These are phyloP conservation scores for Acarospora socialis DNA, from an alignment of 2,329 filamentous ascomycete species.

Conservation along the genomic window DNA sequence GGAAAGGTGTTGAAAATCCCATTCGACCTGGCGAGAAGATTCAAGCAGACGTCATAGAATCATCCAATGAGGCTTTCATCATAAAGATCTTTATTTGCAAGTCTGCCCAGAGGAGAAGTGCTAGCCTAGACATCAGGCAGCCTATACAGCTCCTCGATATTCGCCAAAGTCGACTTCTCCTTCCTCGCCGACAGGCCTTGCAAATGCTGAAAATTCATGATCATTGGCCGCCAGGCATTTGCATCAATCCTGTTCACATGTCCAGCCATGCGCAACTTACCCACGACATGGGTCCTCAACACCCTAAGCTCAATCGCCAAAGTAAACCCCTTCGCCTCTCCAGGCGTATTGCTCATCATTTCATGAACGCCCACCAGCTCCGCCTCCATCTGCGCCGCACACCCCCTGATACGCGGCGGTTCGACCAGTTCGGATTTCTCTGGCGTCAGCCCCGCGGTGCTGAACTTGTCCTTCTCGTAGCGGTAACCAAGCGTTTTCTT, in stretches of 20 bases:
- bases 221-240: conserved; percentile 30
- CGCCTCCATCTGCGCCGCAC: conserved; percentile 31
- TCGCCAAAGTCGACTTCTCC: too few species aligned
- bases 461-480: conserved; percentile 29
- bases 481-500: conserved; percentile 22
- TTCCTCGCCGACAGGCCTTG: conserved; percentile 25
- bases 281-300: conserved; percentile 22
- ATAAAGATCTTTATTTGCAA: too few species aligned
- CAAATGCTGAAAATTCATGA: conserved; percentile 32
- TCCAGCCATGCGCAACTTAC: conserved; percentile 24
- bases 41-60: too few species aligned
- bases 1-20: too few species aligned
- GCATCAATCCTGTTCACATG: conserved; percentile 28
- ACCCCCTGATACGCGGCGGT: conserved; percentile 25
- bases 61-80: too few species aligned
- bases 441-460: conserved; percentile 21
- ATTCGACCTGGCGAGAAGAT: too few species aligned
- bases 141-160: too few species aligned
- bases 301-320: conserved; percentile 26
- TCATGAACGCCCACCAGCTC: conserved; percentile 22
- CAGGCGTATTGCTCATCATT: conserved; percentile 22
- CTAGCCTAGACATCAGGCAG: too few species aligned
- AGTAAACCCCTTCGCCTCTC: conserved; percentile 18
- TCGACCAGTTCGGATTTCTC: conserved; percentile 22
- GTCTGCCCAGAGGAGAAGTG: too few species aligned